Evolutionary conservation across 805 yeast species (phyloP), one percentile per base, ranked within the genome.

Genomic region (Ogataea corticis): DNA sequence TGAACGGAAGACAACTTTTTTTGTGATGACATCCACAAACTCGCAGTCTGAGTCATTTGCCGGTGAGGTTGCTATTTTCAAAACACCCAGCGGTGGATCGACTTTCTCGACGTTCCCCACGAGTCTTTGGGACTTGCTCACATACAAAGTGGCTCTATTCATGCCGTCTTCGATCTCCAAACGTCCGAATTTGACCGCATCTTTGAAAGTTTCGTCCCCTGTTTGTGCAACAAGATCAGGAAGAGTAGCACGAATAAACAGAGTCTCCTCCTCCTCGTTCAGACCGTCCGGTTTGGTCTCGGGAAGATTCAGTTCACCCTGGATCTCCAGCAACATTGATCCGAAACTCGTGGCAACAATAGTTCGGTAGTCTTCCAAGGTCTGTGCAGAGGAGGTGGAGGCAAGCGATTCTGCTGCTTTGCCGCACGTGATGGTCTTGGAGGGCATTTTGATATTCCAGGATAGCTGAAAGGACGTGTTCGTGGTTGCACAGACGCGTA

Each of bases 121-220:
- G 19, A 87, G 63, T 49, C 92, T 68, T 59, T 87, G 95, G 4
- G 87, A 79, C 19, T 76, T 81, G 2, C 91, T 87, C 9, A 87
- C 73, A 48, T 69, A 80, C 41, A 87, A 59, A 0, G 83, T 79
- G 0, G 82, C 87, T 34, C 71, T 73, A 16, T 62, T 49, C 1
- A 65, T 69, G 30, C 73, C 76, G 2, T 61, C 59, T 21, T 76
- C 78, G 13, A 79, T 55, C 38, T 73, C 75, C 36, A 82, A 52
- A 19, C 54, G 67, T 0, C 87, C 85, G 56, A 76, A 72, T 51
- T 65, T 67, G 3, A 82, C 76, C 0, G 82, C 82, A 39, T 77
- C 57, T 21, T 42, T 41, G 5, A 43, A 14, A 2, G 41, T 12
- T 17, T 36, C 30, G n/a, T 49, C 42, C 7, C 33, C 23, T 4